Percentiles rank a stretch among this genome's conserved stretches.
Conservation (phyloP, 2,329 filamentous ascomycete genomes). For the Ophiocordyceps camponoti-floridani region DNA sequence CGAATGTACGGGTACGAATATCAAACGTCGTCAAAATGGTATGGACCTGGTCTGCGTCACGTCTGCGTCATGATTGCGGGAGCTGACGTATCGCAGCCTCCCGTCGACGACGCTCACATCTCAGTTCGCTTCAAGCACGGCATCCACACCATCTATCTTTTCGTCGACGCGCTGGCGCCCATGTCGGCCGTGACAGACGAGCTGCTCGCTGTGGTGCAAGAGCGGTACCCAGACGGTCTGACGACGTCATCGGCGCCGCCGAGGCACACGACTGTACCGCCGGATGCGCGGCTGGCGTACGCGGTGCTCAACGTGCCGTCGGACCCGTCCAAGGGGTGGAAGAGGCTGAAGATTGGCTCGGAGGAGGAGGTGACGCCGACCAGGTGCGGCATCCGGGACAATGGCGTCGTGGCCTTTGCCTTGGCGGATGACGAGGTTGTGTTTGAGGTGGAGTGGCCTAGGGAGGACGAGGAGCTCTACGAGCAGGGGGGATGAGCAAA, state of each 20-base stretch:
- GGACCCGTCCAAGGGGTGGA: conserved; percentile 32
- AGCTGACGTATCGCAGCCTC: conserved; percentile 1
- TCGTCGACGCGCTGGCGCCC: conserved; percentile 38
- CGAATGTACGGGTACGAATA: too few species aligned
- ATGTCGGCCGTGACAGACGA: conserved; percentile 38
- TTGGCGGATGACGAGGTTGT: conserved; percentile 20
- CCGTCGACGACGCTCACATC: conserved; percentile 29
- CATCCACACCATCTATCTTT: conserved; percentile 51
- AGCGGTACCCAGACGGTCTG: conserved; percentile 37
- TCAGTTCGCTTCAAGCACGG: conserved; percentile 59
- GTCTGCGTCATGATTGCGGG: too few species aligned
- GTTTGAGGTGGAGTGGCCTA: conserved; percentile 28
- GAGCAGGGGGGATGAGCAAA: conserved; percentile 5
- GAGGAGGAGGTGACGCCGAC: conserved; percentile 19
- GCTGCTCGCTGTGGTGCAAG: conserved; percentile 38
- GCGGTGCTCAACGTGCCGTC: conserved; percentile 24
- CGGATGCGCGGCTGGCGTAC: conserved; percentile 24
- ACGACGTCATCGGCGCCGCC: conserved; percentile 14
- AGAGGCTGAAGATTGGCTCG: conserved; percentile 19
- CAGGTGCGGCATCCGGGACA: conserved; percentile 25
- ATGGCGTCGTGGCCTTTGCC: conserved; percentile 29
- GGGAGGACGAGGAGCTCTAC: conserved; percentile 21
- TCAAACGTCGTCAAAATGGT: neutral
- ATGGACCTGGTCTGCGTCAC: neutral
- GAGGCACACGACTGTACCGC: conserved; percentile 20